Base-by-base conservation (phyloP, 2,329 filamentous ascomycete species). In the Nemania diffusa region DNA sequence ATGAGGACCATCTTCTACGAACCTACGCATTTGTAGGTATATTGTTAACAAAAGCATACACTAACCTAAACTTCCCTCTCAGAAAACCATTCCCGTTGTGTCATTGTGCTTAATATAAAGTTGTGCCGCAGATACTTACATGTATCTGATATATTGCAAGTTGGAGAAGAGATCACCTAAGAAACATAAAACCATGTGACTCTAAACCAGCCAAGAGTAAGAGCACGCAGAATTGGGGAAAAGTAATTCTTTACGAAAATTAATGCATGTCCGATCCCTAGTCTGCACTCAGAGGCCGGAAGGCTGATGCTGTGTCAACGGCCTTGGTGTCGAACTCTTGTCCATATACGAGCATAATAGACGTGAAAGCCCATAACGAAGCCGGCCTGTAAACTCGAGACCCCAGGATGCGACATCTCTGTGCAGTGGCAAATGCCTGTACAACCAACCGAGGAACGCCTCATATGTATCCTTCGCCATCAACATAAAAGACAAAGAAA, bases 401-500 rank as follows among this genome's bases (percentile, higher is more conserved):
- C 52, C 40, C 40, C 57, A 26, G 48, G 48, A 27, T 46, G 50
- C 26, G 46, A 52, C 27, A 48, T 56, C 56, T 53, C 62, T 58
- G 46, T 26, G 46, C 34, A 29, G 48, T 62, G 32, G 59, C 29
- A 42, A 56, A 15, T 57, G 13, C 64, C 44, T 62, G 60, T 56
- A 62, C 40, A n/a, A 26, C 32, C 64, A 20, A 29, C 51, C 51
- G 51, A 57, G 24, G 55, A 69, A 69, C 67, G 67, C 67, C 67
- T 55, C 55, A 56, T 64, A 27, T 37, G 42, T 64, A 53, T 67
- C 57, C 60, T 24, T 67, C 42, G 26, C 55, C 48, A 34, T 50
- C 27, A 26, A 50, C 48, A 27, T 26, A 11, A 55, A 62, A 8
- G 48, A 48, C 22, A 58, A 37, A 51, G 37, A 32, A 11, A 52